Base-by-base conservation (phyloP, 2,329 filamentous ascomycete genomes). In the Immersiporthe knoxdaviesiana region DNA sequence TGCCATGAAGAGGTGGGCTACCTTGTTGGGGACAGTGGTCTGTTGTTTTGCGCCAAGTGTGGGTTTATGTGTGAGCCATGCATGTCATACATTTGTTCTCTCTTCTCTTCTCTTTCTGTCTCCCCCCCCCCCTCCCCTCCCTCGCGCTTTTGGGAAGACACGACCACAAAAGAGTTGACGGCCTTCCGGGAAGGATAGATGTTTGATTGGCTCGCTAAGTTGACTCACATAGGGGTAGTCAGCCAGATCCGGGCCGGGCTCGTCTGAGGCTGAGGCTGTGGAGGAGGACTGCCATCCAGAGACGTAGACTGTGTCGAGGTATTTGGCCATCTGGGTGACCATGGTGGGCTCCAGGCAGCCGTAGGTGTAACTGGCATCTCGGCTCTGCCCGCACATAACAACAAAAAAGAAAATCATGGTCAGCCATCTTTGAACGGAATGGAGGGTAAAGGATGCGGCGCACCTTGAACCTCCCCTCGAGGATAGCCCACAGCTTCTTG, bases 321-420 rank as follows among this genome's bases (percentile, higher is more conserved):
- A 98, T 83, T 98, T 97, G 76, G 95, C 95, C 96, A 99, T 99
- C 81, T 99, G 96, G 37, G 96, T 98, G 79, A 99, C 88, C 92
- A 97, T 97, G 68, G 97, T 97, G 14, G 96, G 96, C 79, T 99
- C 96, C 73, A 99, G 86, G 83, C 96, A 98, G 77, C 96, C 96
- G 79, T 97, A 99, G 69, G 96, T 99, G 84, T 91, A 97, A 82
- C 93, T 97, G 62, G 92, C 92, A 77, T 96, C 92, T 76, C 89
- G 89, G 77, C 87, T 92, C 92, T 97, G 74, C 69, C 37, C 62
- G 35, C 7, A 18, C 16, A 8, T 1, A 10, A 47, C 1, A 47
- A 18, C 16, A 8, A 2, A 10, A 47, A 8, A 47, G 6, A 14
- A 44, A 44, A 8, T n/a, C 11, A 16, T 30, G n/a, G 18, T 63